phyloP scores from a whole-genome alignment of 169 alveolate species.

The Plasmodium ovale region DNA sequence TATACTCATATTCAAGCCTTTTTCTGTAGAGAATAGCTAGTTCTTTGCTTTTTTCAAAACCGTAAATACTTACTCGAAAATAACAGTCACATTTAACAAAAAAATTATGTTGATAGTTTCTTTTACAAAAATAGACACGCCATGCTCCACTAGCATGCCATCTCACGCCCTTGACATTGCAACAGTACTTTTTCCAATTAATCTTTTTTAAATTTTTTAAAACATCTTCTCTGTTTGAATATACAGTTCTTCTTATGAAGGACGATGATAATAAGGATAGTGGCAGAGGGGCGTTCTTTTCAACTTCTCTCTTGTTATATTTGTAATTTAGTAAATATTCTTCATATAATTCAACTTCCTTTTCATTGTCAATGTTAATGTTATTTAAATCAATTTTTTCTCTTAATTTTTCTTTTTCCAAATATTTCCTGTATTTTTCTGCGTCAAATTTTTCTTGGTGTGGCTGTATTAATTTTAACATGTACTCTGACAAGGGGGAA shows the following conservation, averaged over 20 bases:
- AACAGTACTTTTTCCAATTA: constrained; percentile 89
- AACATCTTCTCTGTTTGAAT: constrained; percentile 86
- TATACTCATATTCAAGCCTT: constrained; percentile 88
- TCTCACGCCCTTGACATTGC: constrained; percentile 89
- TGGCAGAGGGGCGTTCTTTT: constrained; percentile 81
- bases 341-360: constrained; percentile 72
- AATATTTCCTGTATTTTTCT: constrained; percentile 45
- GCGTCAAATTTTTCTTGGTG: constrained; percentile 65
- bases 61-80: constrained; percentile 86
- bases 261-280: constrained; percentile 86
- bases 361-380: constrained; percentile 66
- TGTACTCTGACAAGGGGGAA: constrained; percentile 19
- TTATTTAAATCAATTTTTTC: constrained; percentile 63
- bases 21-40: constrained; percentile 88
- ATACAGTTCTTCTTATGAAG: constrained; percentile 85
- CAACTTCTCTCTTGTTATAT: constrained; percentile 68
- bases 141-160: constrained; percentile 93
- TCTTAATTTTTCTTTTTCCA: constrained; percentile 57
- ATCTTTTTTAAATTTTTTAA: constrained; percentile 83
- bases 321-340: constrained; percentile 70
- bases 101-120: constrained; percentile 89
- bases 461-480: constrained; percentile 74
- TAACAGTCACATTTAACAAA: constrained; percentile 88
- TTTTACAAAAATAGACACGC: constrained; percentile 89
- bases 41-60: constrained; percentile 87